Conservation (phyloP, 176 grass and related monocot species). For the Oryza longistaminata region DNA sequence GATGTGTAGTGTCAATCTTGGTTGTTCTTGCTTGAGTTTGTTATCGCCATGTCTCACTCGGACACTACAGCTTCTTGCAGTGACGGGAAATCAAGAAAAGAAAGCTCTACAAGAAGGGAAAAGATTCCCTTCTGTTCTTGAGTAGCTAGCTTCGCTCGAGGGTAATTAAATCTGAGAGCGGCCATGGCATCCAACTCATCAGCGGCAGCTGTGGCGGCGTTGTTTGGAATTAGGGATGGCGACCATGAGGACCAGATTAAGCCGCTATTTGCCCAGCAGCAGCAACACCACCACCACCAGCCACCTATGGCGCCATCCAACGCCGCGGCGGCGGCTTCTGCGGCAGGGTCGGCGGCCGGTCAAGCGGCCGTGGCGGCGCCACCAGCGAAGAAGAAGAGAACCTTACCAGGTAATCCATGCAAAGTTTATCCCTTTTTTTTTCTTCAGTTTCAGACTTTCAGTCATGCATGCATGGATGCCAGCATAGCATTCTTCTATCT, state of each 20-base stretch:
- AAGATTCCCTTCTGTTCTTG: conserved; percentile 12
- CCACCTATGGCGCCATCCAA: conserved; percentile 14
- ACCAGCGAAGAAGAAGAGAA: conserved; percentile 91
- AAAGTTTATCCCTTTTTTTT: conserved; percentile 29
- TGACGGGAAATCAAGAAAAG: conserved; percentile 23
- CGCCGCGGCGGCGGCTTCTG: conserved; percentile 18
- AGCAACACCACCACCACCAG: conserved; percentile 47
- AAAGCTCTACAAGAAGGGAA: conserved; percentile 25
- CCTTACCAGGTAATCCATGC: conserved; percentile 75
- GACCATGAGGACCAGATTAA: conserved; percentile 73
- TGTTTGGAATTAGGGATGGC: conserved; percentile 77
- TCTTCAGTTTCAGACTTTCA: neutral
- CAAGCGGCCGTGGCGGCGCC: conserved; percentile 24
- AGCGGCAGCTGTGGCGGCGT: conserved; percentile 50
- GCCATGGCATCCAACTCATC: conserved; percentile 84
- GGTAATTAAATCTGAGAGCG: conserved; percentile 40
- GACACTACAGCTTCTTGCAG: conserved; percentile 25
- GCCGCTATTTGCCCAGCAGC: conserved; percentile 46
- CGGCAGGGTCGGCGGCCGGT: neutral
- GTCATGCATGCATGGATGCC: conserved; percentile 38
- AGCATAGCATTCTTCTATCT: conserved; percentile 3
- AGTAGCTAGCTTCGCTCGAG: neutral
- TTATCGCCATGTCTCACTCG: conserved; percentile 40
- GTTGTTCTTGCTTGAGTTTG: conserved; percentile 23
- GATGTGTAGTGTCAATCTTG: conserved; percentile 43